A percentile compares a stretch with the other conserved stretches of the same genome.
These are phyloP conservation scores for Neodidymelliopsis sp. DNA, from an alignment of 2,329 filamentous ascomycete species.

Conservation along the genomic window DNA sequence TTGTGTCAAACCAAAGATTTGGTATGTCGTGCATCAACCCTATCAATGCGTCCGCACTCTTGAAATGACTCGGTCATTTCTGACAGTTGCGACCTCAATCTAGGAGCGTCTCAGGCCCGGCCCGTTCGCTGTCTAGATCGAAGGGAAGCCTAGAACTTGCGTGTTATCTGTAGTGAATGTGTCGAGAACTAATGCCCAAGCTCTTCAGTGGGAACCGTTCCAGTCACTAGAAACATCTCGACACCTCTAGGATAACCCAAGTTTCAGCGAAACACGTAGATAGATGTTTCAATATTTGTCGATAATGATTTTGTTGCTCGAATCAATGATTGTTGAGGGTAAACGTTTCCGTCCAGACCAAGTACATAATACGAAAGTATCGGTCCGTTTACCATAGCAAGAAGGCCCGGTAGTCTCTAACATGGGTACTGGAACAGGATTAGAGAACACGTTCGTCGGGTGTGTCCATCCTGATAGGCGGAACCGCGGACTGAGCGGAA, in stretches of 20 bases:
- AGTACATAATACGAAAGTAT: conserved; percentile 4
- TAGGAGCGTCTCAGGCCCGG: not conserved
- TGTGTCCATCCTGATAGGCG: not conserved
- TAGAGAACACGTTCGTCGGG: conserved; percentile 2
- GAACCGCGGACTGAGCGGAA: conserved; percentile 1
- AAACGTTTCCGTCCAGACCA: not conserved
- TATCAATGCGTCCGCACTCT: not conserved
- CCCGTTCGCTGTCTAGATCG: not conserved
- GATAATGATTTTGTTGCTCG: not conserved
- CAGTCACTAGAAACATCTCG: too few species aligned
- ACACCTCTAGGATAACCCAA: too few species aligned
- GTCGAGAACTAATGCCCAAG: not conserved
- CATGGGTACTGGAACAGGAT: not conserved
- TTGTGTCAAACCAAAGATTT: conserved; percentile 1
- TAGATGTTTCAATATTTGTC: not conserved
- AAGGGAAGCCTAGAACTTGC: not conserved
- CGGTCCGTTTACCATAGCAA: conserved; percentile 10
- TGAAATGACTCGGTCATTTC: not conserved
- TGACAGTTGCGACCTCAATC: not conserved
- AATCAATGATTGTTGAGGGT: not conserved
- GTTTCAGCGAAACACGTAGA: too few species aligned
- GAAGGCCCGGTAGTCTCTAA: conserved; percentile 11
- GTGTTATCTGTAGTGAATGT: not conserved
- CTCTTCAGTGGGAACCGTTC: too few species aligned
- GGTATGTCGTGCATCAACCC: too few species aligned